phyloP scores from a whole-genome alignment of 2,329 filamentous ascomycete genomes.

The Trichoderma sp. region DNA sequence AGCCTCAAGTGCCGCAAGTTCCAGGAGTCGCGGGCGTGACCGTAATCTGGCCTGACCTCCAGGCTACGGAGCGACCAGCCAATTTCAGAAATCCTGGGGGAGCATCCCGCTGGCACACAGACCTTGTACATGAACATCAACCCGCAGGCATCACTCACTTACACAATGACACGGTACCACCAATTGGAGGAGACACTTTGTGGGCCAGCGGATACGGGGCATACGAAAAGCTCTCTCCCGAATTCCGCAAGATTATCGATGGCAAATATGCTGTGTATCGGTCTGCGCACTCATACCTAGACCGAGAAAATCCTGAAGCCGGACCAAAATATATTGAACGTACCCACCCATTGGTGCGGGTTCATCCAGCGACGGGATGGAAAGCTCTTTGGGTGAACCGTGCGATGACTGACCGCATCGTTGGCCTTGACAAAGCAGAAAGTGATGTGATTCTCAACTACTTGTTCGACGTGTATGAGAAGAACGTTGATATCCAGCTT shows the following conservation, averaged over 20 bases:
- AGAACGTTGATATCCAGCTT: constrained; percentile 68
- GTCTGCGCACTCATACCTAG: constrained; percentile 64
- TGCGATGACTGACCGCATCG: constrained; percentile 64
- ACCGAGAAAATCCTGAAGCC: constrained; percentile 56
- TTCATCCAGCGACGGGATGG: constrained; percentile 72
- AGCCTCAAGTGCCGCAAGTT: constrained; percentile 70
- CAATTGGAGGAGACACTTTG: constrained; percentile 65
- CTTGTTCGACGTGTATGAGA: constrained; percentile 65
- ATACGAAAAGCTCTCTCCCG: constrained; percentile 69
- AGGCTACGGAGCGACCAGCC: constrained; percentile 57
- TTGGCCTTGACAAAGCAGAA: constrained; percentile 66
- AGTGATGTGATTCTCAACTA: constrained; percentile 66
- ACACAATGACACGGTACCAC: constrained; percentile 65
- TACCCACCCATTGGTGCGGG: constrained; percentile 64
- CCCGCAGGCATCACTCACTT: constrained; percentile 68
- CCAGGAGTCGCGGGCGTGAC: constrained; percentile 62
- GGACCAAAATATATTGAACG: constrained; percentile 67
- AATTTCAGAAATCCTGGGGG: constrained; percentile 66
- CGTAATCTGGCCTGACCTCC: constrained; percentile 68
- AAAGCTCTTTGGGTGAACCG: constrained; percentile 71
- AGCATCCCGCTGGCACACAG: constrained; percentile 66
- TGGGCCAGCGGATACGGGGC: constrained; percentile 70
- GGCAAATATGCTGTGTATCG: constrained; percentile 62
- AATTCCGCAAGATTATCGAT: constrained; percentile 68
- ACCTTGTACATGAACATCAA: constrained; percentile 68